Percentiles rank a stretch among this genome's conserved stretches.
Evolutionary conservation across 2,329 filamentous ascomycete species (phyloP).

Genomic region (Epichloe aotearoae): DNA sequence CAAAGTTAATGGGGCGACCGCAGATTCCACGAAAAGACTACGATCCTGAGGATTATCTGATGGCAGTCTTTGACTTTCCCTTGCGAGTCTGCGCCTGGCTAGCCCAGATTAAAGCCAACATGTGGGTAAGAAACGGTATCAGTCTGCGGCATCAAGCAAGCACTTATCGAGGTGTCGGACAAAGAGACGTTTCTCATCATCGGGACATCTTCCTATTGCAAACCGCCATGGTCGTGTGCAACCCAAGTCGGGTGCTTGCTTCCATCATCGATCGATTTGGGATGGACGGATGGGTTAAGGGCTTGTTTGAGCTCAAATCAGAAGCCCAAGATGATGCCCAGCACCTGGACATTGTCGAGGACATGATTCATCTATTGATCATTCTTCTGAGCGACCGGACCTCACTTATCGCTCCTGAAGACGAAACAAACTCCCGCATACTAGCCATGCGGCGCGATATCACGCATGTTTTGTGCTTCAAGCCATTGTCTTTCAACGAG

Average conservation of each 20-base stretch:
- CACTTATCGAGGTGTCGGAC: slow-evolving; percentile 79
- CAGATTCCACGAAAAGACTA: slow-evolving; percentile 43
- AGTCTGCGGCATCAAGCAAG: slow-evolving; percentile 90
- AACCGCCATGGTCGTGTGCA: slow-evolving; percentile 75
- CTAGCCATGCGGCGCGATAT: slow-evolving; percentile 77
- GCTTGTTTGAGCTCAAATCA: slow-evolving; percentile 59
- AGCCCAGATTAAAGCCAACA: slow-evolving; percentile 93
- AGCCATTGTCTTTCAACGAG: slow-evolving; percentile 88
- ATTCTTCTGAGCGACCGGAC: slow-evolving; percentile 82
- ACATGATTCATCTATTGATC: slow-evolving; percentile 88
- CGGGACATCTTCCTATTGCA: slow-evolving; percentile 91
- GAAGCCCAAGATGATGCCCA: slow-evolving; percentile 74
- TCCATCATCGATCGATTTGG: slow-evolving; percentile 88
- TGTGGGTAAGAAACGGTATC: slow-evolving; percentile 97
- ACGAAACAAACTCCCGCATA: slow-evolving; percentile 51
- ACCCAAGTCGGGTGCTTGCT: slow-evolving; percentile 70
- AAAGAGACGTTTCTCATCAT: slow-evolving; percentile 86
- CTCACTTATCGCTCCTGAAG: slow-evolving; percentile 56
- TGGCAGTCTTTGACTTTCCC: slow-evolving; percentile 85
- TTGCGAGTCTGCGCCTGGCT: slow-evolving; percentile 91
- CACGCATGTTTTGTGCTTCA: slow-evolving; percentile 89
- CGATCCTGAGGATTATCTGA: slow-evolving; percentile 62
- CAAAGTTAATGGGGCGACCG: slow-evolving; percentile 47
- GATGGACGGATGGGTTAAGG: slow-evolving; percentile 75
- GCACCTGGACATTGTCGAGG: slow-evolving; percentile 85